Evolutionary conservation across 768 basidiomycete species (phyloP), one percentile per base, ranked within the genome.

Genomic region (Suillus cothurnatus): DNA sequence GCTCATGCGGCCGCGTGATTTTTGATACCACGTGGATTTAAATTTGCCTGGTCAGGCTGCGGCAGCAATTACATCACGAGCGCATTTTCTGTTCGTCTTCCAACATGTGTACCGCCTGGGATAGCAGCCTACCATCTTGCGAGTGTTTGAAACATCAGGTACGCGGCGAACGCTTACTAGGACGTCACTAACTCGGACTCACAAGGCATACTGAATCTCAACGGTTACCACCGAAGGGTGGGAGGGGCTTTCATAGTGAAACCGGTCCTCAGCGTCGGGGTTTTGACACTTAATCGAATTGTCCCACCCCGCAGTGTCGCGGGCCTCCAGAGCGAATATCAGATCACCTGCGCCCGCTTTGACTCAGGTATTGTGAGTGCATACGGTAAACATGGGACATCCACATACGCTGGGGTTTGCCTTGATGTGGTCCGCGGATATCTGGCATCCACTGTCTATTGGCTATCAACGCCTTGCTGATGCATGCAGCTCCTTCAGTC

Each of bases 201-300:
- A n/a, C n/a, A n/a, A n/a, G n/a, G 45, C 17, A 23, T 21, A 28
- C 53, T 31, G 43, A 23, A 28, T 14, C 52, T 64, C 11, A 49
- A 38, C n/a, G 68, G 36, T 61, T 41, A 36, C 34, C 11, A 39
- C 6, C 26, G 65, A 23, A 62, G 41, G 34, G 23, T 23, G 47
- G 23, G 23, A 45, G 56, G 26, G n/a, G 21, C 23, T 39, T 31
- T 66, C 66, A 92, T 91, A 81, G 77, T 93, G 94, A 69, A 92
- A 94, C 49, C 91, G 81, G 65, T 87, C 87, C 80, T 94, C 95
- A 61, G 95, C 92, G 71, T 95, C 45, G 93, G 85, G 28, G 86
- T 85, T 73, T 94, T 85, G 41, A 94, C 81, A 47, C 89, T 88
- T n/a, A n/a, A 68, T 94, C 92, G 39, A 11, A 17, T 41, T 41